Base-by-base conservation (phyloP, 2,329 filamentous ascomycete species). In the Kalaharituber pfeilii region DNA sequence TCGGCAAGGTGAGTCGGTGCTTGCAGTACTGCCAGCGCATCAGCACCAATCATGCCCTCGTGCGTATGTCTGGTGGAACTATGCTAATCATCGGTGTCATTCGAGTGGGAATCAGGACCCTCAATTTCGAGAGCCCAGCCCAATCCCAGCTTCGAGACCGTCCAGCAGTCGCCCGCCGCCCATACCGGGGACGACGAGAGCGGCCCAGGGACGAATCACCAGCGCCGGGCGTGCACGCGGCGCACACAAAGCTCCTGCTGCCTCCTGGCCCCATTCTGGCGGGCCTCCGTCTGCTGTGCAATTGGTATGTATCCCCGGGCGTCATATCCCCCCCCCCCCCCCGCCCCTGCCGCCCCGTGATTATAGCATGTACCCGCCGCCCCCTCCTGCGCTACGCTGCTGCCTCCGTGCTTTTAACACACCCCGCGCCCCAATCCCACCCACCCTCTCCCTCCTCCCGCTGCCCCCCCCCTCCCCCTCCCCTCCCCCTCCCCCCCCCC, bases 11-110 rank as follows among this genome's bases (percentile, higher is more conserved):
- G 56, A 50, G 33, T 39, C 33, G 33, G 33, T n/a, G 8, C 8
- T 52, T 57, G 52, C 57, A 36, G 33, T 36, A 56, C 29, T 58
- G 56, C 56, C 56, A 58, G 29, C 56, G 56, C 56, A 58, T 58
- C 53, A 55, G 50, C 56, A 54, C 56, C 56, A 58, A 58, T 58
- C 56, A 58, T 39, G 3, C 33, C 33, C 33, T 9, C 33, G 33
- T 39, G 33, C 33, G 33, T 39, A 39, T 39, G 15, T 36, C 20
- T 39, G 13, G 20, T 39, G 5, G 30, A 39, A 39, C 33, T 39
- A 39, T 39, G 33, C 33, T 39, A 39, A 39, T 39, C 33, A 39
- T 39, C 33, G 33, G 33, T 39, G 20, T 39, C 33, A 39, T 39
- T 39, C 33, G 15, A 39, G 33, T 39, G 33, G 33, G n/a, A n/a